Evolutionary conservation across 148 eudicot species (phyloP).

Genomic region (Hydrangea macrophylla): DNA sequence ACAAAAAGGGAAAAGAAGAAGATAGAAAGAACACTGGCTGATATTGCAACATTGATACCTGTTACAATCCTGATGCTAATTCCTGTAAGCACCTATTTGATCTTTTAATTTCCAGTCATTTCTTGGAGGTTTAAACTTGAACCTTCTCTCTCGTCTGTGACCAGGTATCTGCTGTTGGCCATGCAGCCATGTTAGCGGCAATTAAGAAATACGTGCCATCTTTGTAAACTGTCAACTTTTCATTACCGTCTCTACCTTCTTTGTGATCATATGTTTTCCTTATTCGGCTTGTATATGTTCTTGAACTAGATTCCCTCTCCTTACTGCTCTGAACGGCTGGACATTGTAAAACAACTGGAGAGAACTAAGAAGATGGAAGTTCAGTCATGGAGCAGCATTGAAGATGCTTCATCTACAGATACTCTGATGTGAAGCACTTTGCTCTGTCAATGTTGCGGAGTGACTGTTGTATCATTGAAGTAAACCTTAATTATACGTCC

Average conservation of each 20-base stretch:
- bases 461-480: background rate
- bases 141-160: background rate
- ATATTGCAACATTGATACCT: conserved; percentile 39
- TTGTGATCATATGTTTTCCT: background rate
- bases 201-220: conserved; percentile 42
- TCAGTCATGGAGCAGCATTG: conserved; percentile 12
- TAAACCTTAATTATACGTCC: background rate
- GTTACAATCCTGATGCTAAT: conserved; percentile 43
- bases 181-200: conserved; percentile 51
- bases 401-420: conserved; percentile 6
- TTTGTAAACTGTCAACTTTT: conserved; percentile 18
- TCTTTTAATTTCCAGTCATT: background rate
- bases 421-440: background rate
- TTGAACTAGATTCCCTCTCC: conserved; percentile 45
- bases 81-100: conserved; percentile 31
- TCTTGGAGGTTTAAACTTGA: background rate
- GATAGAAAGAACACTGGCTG: conserved; percentile 34
- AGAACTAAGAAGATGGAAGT: conserved; percentile 46
- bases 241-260: background rate
- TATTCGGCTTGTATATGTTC: background rate
- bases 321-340: conserved; percentile 34
- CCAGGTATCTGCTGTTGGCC: conserved; percentile 50
- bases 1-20: conserved; percentile 40
- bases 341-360: conserved; percentile 41
- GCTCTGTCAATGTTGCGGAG: background rate